These are phyloP conservation scores for Sporothrix globosa DNA, from an alignment of 2,329 filamentous ascomycete genomes.

Conservation along the genomic window DNA sequence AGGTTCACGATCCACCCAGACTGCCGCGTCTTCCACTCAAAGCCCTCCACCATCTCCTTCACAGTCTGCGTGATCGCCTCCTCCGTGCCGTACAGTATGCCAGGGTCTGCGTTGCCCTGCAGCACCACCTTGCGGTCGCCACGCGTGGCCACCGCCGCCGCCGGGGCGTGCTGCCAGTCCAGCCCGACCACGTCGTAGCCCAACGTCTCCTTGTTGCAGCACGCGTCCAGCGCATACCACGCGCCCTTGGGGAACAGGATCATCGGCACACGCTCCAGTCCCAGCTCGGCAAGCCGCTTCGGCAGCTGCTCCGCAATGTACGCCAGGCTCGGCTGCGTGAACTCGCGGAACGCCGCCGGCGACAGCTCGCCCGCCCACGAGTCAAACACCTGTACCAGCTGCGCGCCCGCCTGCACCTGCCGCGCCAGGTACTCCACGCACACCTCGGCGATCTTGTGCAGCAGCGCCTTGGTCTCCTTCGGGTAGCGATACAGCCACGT, in stretches of 20 bases:
- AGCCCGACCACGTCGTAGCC: slow-evolving; percentile 90
- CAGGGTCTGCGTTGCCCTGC: slow-evolving; percentile 95
- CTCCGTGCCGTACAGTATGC: slow-evolving; percentile 83
- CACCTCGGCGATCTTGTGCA: slow-evolving; percentile 90
- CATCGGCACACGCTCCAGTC: slow-evolving; percentile 85
- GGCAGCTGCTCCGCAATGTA: slow-evolving; percentile 84
- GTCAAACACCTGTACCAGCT: slow-evolving; percentile 95
- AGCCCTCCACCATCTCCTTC: slow-evolving; percentile 84
- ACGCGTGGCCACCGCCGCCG: slow-evolving; percentile 78
- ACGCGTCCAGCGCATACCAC: slow-evolving; percentile 88
- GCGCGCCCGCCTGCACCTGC: slow-evolving; percentile 90
- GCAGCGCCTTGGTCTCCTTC: slow-evolving; percentile 74
- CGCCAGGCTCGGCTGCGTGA: slow-evolving; percentile 82
- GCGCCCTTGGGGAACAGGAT: slow-evolving; percentile 98
- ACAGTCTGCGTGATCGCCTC: slow-evolving; percentile 81
- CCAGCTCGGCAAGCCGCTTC: slow-evolving; percentile 70
- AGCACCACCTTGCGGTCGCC: slow-evolving; percentile 74
- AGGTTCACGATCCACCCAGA: slow-evolving; percentile 97
- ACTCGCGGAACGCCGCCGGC: slow-evolving; percentile 78
- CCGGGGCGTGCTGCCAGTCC: slow-evolving; percentile 92
- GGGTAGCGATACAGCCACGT: slow-evolving; percentile 95
- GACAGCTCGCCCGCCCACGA: slow-evolving; percentile 96
- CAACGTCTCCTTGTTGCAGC: slow-evolving; percentile 62
- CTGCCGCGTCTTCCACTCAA: slow-evolving; percentile 72
- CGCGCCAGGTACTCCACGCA: slow-evolving; percentile 93